These are phyloP conservation scores for Isabelozyma pseudorhagii DNA, from an alignment of 805 yeast species.

Conservation along the genomic window DNA sequence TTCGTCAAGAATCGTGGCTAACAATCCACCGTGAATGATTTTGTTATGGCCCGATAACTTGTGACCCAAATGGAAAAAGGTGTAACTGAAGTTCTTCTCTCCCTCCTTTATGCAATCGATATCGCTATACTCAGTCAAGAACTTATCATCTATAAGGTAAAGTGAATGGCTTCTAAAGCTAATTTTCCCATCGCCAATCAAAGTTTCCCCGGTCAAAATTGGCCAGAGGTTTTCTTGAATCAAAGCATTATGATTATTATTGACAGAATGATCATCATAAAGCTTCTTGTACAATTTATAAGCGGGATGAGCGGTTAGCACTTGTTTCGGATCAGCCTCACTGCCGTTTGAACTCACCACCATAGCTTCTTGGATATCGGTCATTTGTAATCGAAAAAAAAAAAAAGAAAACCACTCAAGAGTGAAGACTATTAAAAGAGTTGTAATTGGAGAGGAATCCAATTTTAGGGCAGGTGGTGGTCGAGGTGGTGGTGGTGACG, in stretches of 20 bases:
- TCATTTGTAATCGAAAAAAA: neutral
- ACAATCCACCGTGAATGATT: slow-evolving; percentile 42
- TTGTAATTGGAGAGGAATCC: neutral
- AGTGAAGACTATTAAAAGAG: neutral
- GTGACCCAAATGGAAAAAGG: slow-evolving; percentile 38
- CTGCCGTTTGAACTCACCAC: neutral
- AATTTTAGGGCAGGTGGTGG: neutral
- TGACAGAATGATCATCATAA: slow-evolving; percentile 7
- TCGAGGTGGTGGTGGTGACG: neutral
- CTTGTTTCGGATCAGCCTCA: neutral
- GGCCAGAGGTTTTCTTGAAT: slow-evolving; percentile 30
- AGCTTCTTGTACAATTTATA: slow-evolving; percentile 9
- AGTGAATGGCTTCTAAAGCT: slow-evolving; percentile 28
- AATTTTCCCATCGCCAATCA: slow-evolving; percentile 33
- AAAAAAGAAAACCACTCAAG: neutral
- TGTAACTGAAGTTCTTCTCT: slow-evolving; percentile 28
- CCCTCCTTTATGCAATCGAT: slow-evolving; percentile 10
- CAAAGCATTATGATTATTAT: slow-evolving; percentile 9
- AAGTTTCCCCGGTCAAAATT: slow-evolving; percentile 32
- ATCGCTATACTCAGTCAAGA: slow-evolving; percentile 20
- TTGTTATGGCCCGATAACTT: slow-evolving; percentile 37
- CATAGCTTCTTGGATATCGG: neutral
- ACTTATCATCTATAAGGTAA: slow-evolving; percentile 32
- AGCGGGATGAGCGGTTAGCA: slow-evolving; percentile 1
- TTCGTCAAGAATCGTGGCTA: slow-evolving; percentile 43